Evolutionary conservation across 192 early-diverging fungal genomes (phyloP), one percentile per base, ranked within the genome.

Genomic region (Backusella mclennaniae): DNA sequence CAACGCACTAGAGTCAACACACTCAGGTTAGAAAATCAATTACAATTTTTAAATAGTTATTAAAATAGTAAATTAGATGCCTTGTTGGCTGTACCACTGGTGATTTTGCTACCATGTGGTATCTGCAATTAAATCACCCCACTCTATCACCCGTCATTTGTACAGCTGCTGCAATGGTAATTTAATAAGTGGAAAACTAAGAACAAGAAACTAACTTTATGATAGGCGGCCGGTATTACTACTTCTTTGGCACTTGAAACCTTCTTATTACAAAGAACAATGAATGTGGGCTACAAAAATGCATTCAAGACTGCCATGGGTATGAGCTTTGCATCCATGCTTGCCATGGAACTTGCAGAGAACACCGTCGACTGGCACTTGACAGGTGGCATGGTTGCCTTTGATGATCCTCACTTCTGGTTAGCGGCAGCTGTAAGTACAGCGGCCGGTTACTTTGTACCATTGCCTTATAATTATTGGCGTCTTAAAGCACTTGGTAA

Each of bases 401-500:
- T 89, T 38, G 21, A 75, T 14, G 79, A 82, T 44, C 83, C 86
- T 17, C 42, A 77, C 11, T 89, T 89, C 67, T 89, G 87, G 87
- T 66, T 75, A 26, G 83, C 81, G 15, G 80, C 80, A 6, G 76
- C 74, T 6, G 63, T 69, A 5, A 85, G 85, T 46, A 79, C 83
- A 12, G 56, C 73, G 3, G 81, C 83, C 14, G 88, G 88, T 0
- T 89, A 85, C 73, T 39, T 83, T 29, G 85, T 86, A 14, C 86
- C 88, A 6, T 59, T 89, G 72, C 88, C 88, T n/a, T 89, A 80
- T 56, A 89, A 89, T 35, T 89, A 87, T 67, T 89, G 85, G 83
- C 78, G 85, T 33, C 67, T 89, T 21, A 84, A 80, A 67, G 76
- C 80, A 36, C 82, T 82, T 44, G 86, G 86, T 15, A 87, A 87